A percentile compares a stretch with the other conserved stretches of the same genome.
These are phyloP conservation scores for Quercus glauca DNA, from an alignment of 306 rosid species.

Conservation along the genomic window DNA sequence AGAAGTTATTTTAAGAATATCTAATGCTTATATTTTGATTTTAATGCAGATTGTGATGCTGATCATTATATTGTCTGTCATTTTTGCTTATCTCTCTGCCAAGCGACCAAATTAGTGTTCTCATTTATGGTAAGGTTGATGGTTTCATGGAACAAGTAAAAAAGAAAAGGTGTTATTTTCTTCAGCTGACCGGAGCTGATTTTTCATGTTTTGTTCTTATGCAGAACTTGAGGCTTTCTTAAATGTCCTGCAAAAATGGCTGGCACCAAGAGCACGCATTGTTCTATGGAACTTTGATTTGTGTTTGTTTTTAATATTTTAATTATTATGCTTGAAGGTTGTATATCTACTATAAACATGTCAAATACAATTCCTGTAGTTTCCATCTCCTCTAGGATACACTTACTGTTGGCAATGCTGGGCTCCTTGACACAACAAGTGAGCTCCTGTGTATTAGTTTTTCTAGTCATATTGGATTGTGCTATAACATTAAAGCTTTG, in stretches of 20 bases:
- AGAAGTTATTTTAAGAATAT: background rate
- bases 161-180: background rate
- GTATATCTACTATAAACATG: background rate
- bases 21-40: constrained; percentile 15
- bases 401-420: background rate
- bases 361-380: background rate
- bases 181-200: background rate
- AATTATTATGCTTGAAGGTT: background rate
- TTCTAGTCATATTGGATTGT: background rate
- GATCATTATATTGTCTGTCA: constrained; percentile 45
- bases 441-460: background rate
- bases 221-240: constrained; percentile 12
- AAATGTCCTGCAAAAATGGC: background rate
- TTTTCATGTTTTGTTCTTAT: background rate
- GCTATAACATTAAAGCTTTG: background rate
- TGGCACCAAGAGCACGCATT: constrained; percentile 4
- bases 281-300: background rate
- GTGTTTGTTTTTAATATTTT: background rate
- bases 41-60: constrained; percentile 60
- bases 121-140: background rate
- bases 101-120: constrained; percentile 48
- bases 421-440: background rate
- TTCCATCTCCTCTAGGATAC: background rate
- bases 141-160: background rate
- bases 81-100: constrained; percentile 54